Conservation (phyloP, 1,284 basidiomycete species). For the Trichosporon asahii region DNA sequence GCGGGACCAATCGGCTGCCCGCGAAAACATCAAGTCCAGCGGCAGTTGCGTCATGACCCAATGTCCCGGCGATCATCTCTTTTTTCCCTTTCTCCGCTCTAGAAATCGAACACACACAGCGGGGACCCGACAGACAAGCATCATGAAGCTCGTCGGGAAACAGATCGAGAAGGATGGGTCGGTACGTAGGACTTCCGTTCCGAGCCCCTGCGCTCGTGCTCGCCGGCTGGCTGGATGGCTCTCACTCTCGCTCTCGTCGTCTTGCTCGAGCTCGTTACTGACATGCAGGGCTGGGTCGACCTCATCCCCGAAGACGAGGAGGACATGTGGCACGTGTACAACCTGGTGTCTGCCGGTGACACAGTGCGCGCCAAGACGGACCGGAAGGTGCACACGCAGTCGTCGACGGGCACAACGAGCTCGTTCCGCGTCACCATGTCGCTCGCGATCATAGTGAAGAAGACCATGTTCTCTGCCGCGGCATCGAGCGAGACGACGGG, state of each 20-base stretch:
- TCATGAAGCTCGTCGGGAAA: background rate
- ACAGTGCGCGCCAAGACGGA: conserved; percentile 83
- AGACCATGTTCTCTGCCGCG: conserved; percentile 66
- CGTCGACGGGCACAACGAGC: conserved; percentile 87
- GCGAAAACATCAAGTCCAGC: background rate
- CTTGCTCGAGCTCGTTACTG: background rate
- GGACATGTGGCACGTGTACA: conserved; percentile 99
- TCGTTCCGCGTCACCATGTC: conserved; percentile 82
- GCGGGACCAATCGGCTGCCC: background rate
- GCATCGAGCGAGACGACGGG: conserved; percentile 54
- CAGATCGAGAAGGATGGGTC: conserved; percentile 2
- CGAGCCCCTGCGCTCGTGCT: too few relatives aligned
- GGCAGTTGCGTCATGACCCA: background rate
- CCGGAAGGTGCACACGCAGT: conserved; percentile 68
- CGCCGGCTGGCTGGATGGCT: too few relatives aligned
- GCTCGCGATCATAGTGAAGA: conserved; percentile 76
- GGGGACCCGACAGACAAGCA: background rate
- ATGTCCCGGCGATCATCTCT: background rate
- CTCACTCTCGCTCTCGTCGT: background rate
- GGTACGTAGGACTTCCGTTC: background rate
- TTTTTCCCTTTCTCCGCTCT: background rate
- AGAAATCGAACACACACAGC: background rate
- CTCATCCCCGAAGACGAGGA: conserved; percentile 91
- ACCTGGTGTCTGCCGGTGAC: conserved; percentile 88
- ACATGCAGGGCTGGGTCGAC: conserved; percentile 76